Evolutionary conservation across 352 stramenopile genomes (phyloP), one percentile per base, ranked within the genome.

Genomic region (Globisporangium cystogenes): DNA sequence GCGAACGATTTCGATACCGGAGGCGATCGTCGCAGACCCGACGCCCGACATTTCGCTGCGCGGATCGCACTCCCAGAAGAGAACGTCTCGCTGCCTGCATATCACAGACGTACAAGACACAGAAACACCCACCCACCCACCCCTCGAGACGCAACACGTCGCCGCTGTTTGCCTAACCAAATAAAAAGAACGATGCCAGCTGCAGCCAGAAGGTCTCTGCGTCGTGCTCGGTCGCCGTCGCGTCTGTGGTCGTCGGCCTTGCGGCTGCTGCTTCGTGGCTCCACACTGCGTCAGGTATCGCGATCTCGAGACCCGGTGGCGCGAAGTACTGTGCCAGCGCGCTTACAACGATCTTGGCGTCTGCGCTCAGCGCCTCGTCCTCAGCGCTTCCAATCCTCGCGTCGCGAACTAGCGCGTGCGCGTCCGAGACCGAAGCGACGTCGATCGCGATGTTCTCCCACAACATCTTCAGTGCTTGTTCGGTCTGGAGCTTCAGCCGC

Each of bases 171-270:
- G 11, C 8, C 26, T 51, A 41, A 51, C 20, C 23, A 3, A 18
- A 81, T 21, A 83, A 63, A 64, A 84, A 82, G 51, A 85, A 85
- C 10, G 76, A 83, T 43, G 78, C 65, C 37, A 87, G 47, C 46
- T 77, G 72, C 23, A 83, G 51, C 76, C 76, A 87, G 42, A 81
- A 82, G 3, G 60, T 67, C 36, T 71, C 74, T 35, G 82, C 56
- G 14, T 57, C 48, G 43, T 54, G 36, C n/a, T 46, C 29, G 29
- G 48, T 5, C n/a, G 7, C n/a, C n/a, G n/a, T 36, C 8, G 43
- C 18, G 12, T 37, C 6, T 24, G 18, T 16, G 18, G 16, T 27
- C 12, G 18, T 27, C 46, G 18, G 16, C 2, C 20, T 2, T 43
- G 37, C 16, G 47, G 18, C 4, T 14, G 42, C 1, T 51, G 21